Conservation (phyloP, 352 stramenopile species). For the Phytophthora pinifolia region DNA sequence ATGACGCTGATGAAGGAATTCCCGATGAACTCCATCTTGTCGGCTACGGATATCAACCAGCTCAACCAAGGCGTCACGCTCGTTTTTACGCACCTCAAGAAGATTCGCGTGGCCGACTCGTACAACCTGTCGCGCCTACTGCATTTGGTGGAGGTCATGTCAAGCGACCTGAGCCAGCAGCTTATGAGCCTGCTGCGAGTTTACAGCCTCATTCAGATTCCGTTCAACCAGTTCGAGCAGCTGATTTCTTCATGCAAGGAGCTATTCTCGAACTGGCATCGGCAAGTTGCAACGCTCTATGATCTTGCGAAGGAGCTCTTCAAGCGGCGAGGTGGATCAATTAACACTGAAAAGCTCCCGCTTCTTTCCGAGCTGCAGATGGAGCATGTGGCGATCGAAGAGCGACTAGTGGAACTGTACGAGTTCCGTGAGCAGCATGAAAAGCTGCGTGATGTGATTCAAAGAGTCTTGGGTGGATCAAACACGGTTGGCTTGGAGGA, state of each 20-base stretch:
- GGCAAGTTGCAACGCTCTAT: conserved; percentile 81
- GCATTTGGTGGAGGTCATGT: conserved; percentile 86
- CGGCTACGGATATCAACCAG: conserved; percentile 84
- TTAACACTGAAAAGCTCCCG: conserved; percentile 79
- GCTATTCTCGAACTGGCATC: conserved; percentile 86
- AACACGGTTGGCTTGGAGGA: conserved; percentile 35
- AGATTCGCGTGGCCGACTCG: conserved; percentile 87
- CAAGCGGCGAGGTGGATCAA: conserved; percentile 77
- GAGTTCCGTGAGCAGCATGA: conserved; percentile 93
- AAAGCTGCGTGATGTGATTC: conserved; percentile 87
- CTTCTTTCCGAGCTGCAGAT: conserved; percentile 84
- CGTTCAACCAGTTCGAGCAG: conserved; percentile 84
- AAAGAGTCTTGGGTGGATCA: conserved; percentile 74
- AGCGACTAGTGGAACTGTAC: conserved; percentile 84
- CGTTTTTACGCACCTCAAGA: conserved; percentile 91
- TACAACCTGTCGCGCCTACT: conserved; percentile 85
- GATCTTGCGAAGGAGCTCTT: conserved; percentile 86
- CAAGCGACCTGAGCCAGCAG: conserved; percentile 83
- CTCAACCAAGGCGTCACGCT: conserved; percentile 76
- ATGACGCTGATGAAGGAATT: conserved; percentile 94
- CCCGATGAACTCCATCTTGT: conserved; percentile 91
- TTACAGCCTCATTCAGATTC: conserved; percentile 84
- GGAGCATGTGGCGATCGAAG: conserved; percentile 85
- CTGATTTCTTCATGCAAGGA: conserved; percentile 78
- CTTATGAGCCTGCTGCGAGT: conserved; percentile 77